Conservation (phyloP, 129 eudicot genomes). For the Mikania micrantha region DNA sequence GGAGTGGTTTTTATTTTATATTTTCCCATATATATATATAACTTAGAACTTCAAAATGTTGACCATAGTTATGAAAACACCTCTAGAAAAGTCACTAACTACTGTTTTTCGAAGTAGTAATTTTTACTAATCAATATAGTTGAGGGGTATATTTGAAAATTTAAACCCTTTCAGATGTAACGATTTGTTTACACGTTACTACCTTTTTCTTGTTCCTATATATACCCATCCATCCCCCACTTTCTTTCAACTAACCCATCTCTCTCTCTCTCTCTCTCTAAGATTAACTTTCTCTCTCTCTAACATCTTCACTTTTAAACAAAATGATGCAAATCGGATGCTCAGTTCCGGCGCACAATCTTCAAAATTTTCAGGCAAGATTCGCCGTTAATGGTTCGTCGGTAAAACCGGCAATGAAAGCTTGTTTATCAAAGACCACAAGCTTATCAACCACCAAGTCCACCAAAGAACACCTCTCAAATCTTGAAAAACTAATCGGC, state of each 20-base stretch:
- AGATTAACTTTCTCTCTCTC: neutral
- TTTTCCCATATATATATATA: too few species aligned
- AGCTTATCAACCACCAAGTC: constrained; percentile 17
- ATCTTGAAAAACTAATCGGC: constrained; percentile 60
- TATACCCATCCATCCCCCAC: constrained; percentile 23
- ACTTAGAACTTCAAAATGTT: too few species aligned
- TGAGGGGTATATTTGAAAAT: neutral
- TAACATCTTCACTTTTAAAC: neutral
- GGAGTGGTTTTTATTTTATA: too few species aligned
- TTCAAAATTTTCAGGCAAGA: constrained; percentile 36
- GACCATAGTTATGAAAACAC: too few species aligned
- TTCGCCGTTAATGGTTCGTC: constrained; percentile 46
- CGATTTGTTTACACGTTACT: neutral
- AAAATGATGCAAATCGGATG: constrained; percentile 62
- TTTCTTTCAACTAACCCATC: constrained; percentile 9
- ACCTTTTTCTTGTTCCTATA: constrained; percentile 4
- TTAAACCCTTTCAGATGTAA: neutral
- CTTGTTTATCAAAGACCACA: constrained; percentile 19
- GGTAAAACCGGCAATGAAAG: constrained; percentile 34
- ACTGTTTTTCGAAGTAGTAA: neutral
- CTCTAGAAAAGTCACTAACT: too few species aligned
- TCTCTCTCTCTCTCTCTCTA: constrained; percentile 14
- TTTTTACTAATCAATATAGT: neutral
- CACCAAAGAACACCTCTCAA: constrained; percentile 37
- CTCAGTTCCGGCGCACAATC: constrained; percentile 52